A percentile compares a stretch with the other conserved stretches of the same genome.
These are phyloP conservation scores for Candida frijolesensis DNA, from an alignment of 1,139 yeast species.

Conservation along the genomic window DNA sequence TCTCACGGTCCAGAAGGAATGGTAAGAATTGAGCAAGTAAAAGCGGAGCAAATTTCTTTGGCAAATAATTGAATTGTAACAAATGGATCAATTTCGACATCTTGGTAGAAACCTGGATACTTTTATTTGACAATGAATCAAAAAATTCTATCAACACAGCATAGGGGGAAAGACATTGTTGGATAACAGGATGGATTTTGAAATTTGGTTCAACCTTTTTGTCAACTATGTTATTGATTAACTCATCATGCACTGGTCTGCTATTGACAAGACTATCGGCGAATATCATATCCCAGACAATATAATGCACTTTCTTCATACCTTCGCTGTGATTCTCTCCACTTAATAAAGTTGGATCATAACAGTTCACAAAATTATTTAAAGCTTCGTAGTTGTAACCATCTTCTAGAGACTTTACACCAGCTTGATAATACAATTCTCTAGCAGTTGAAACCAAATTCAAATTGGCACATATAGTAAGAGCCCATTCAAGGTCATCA, in stretches of 20 bases:
- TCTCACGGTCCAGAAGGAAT: conserved; percentile 29
- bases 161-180: conserved; percentile 72
- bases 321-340: conserved; percentile 28
- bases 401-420: conserved; percentile 40
- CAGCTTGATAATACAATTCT: conserved; percentile 46
- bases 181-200: conserved; percentile 55
- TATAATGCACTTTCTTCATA: conserved; percentile 40
- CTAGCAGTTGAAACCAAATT: conserved; percentile 55
- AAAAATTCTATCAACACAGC: conserved; percentile 63
- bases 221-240: conserved; percentile 55
- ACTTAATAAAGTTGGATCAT: conserved; percentile 38
- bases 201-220: conserved; percentile 37
- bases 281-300: conserved; percentile 52
- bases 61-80: conserved; percentile 66
- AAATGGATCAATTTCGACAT: conserved; percentile 50
- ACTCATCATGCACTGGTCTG: conserved; percentile 54
- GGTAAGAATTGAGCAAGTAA: conserved; percentile 53
- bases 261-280: conserved; percentile 62
- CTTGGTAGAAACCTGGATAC: conserved; percentile 18
- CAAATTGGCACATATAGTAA: conserved; percentile 54
- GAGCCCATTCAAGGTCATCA: conserved; percentile 81
- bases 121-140: conserved; percentile 28
- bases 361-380: conserved; percentile 66
- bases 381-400: conserved; percentile 64
- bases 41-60: conserved; percentile 56